Evolutionary conservation across 108 stramenopile species (phyloP), one percentile per base, ranked within the genome.

Genomic region (Cyclotella choctawhatcheeana): DNA sequence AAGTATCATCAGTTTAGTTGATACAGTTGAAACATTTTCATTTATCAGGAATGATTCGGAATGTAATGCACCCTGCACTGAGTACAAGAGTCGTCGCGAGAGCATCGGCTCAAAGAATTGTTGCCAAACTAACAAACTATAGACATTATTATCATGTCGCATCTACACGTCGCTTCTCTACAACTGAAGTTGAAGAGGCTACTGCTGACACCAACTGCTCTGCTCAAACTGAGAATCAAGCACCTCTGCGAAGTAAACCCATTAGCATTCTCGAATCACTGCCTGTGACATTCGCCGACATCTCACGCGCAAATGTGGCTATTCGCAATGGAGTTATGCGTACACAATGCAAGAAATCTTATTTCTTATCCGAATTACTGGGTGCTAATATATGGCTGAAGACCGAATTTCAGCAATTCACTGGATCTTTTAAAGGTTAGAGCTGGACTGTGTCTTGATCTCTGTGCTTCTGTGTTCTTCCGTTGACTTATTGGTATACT

Each of bases 371-470:
- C 20, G 90, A 96, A 77, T 53, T 92, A 13, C 81, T 89, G 8
- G 91, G 89, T n/a, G 88, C 88, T 22, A 89, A 92, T 56, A 79
- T 96, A 16, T 96, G 76, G 44, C 81, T 96, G 44, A 96, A 96
- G 78, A 82, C 85, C 22, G 95, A 96, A 72, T 87, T 91, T 54
- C 85, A 85, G 54, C 90, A 93, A 82, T 95, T 95, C 68, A 99
- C 98, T 2, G 98, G 98, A 2, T 90, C 88, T 7, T 99, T 99
- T 83, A 99, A 99, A n/a, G n/a, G n/a, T n/a, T n/a, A n/a, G n/a
- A n/a, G n/a, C n/a, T n/a, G n/a, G n/a, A n/a, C n/a, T n/a, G n/a
- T n/a, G n/a, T n/a, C n/a, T n/a, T n/a, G n/a, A n/a, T n/a, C n/a
- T n/a, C n/a, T n/a, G n/a, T n/a, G n/a, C n/a, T n/a, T n/a, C n/a